Evolutionary conservation across 768 basidiomycete genomes (phyloP).

Genomic region (Lyophyllum decastes): DNA sequence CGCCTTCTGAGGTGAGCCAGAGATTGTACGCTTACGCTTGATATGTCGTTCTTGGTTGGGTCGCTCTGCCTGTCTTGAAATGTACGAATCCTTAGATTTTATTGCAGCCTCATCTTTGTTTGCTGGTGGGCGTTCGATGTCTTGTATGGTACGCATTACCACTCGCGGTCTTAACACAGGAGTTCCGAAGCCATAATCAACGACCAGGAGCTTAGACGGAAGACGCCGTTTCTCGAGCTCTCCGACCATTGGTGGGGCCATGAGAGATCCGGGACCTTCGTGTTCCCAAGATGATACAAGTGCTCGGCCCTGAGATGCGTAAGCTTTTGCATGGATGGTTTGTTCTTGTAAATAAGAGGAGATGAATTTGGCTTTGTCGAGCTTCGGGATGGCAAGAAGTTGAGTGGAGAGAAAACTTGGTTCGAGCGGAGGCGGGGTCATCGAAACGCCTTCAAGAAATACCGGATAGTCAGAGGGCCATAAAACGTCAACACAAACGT

Average conservation of each 20-base stretch:
- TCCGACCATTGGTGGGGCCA: not conserved
- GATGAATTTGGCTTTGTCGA: slow-evolving; percentile 45
- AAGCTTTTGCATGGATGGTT: slow-evolving; percentile 38
- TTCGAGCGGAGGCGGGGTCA: not conserved
- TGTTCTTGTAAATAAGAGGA: slow-evolving; percentile 53
- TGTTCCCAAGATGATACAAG: slow-evolving; percentile 31
- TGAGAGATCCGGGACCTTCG: not conserved
- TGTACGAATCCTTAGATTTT: not conserved
- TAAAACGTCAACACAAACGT: too few species aligned
- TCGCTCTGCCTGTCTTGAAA: not conserved
- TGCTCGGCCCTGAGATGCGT: slow-evolving; percentile 42
- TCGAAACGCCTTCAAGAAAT: not conserved
- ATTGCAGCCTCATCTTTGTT: slow-evolving; percentile 6
- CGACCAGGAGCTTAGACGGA: not conserved
- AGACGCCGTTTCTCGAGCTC: not conserved
- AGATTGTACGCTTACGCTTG: slow-evolving; percentile 2
- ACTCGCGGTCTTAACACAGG: slow-evolving; percentile 56
- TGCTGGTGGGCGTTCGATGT: not conserved
- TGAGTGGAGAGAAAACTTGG: slow-evolving; percentile 7
- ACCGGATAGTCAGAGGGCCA: not conserved
- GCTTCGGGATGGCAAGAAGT: slow-evolving; percentile 34
- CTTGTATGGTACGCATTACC: slow-evolving; percentile 3
- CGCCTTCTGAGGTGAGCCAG: not conserved
- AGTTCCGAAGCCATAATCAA: slow-evolving; percentile 47
- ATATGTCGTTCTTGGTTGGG: not conserved